Evolutionary conservation across 2,329 filamentous ascomycete species (phyloP).

Genomic region (Epichloe sibirici): DNA sequence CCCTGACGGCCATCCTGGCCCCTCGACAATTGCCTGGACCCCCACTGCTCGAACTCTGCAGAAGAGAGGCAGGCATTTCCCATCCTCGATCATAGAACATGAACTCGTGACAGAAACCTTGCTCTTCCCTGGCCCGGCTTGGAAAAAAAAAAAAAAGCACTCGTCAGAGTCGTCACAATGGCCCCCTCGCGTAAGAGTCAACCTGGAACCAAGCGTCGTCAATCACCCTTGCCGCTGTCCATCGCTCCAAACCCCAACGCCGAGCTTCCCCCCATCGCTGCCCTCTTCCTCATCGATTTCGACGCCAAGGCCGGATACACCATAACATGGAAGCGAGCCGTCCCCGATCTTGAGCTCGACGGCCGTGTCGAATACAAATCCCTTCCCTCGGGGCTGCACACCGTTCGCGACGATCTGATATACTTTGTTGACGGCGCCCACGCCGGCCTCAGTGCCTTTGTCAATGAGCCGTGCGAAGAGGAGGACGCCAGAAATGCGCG

Average conservation of each 20-base stretch:
- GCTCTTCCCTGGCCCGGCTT: conserved; percentile 7
- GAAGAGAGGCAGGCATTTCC: background rate
- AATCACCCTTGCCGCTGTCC: conserved; percentile 23
- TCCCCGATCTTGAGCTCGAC: conserved; percentile 61
- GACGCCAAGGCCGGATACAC: conserved; percentile 88
- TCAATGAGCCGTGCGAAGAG: conserved; percentile 70
- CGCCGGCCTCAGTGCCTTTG: conserved; percentile 83
- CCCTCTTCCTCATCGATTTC: conserved; percentile 81
- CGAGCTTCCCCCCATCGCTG: conserved; percentile 41
- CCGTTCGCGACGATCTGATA: conserved; percentile 75
- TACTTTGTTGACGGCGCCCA: conserved; percentile 76
- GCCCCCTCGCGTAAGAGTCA: conserved; percentile 25
- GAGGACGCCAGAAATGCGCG: conserved; percentile 70
- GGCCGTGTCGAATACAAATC: conserved; percentile 93
- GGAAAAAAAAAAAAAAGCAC: background rate
- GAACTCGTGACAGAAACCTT: conserved; percentile 3
- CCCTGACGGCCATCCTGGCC: too few species aligned
- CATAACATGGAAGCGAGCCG: conserved; percentile 73
- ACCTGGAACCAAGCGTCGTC: conserved; percentile 21
- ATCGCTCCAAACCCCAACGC: conserved; percentile 18
- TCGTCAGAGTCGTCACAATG: conserved; percentile 24
- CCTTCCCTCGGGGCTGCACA: conserved; percentile 83
- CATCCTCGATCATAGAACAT: background rate
- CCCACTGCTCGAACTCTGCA: too few species aligned
- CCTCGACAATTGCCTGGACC: too few species aligned